Evolutionary conservation across 768 basidiomycete genomes (phyloP), one percentile per base, ranked within the genome.

Genomic region (Harrya chromipes): DNA sequence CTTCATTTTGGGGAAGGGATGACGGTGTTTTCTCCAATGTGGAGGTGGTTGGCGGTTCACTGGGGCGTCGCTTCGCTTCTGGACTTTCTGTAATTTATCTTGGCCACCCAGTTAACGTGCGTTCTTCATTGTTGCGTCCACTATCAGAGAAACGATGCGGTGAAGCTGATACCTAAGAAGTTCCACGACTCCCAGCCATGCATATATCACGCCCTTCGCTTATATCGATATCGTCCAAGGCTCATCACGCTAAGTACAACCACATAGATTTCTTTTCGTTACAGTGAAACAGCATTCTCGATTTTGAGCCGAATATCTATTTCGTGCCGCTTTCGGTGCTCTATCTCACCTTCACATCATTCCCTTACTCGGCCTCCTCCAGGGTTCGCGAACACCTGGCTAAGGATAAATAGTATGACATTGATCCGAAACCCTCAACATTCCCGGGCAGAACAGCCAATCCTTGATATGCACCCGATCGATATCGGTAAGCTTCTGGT

Each of bases 21-120:
- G 39, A 34, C 26, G 42, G 42, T 41, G 48, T 48, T 41, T n/a
- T 50, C 40, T 49, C 49, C 45, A 27, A 23, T 45, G 36, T 48
- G 47, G 47, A 43, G 52, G 53, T 17, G 36, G 56, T 17, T 16
- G 19, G 35, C 12, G 29, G 29, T 29, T 29, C 29, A 13, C 29
- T 49, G 47, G 40, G 44, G 40, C 49, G 42, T 63, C 35, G 47
- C 52, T 60, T 65, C 37, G 47, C 52, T 60, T 57, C 53, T 53
- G 44, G 63, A 60, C 39, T 53, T 34, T 50, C 52, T 63, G 55
- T 63, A 63, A 65, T 63, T 60, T 63, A 65, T 60, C 49, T 40
- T 38, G 44, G 45, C 52, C 52, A 56, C 42, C 53, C 61, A 60
- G 27, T 38, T 41, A 49, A 52, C 60, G 49, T 60, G 62, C 57